phyloP scores from a whole-genome alignment of 306 rosid species.

The Astragalus glycyphyllos region DNA sequence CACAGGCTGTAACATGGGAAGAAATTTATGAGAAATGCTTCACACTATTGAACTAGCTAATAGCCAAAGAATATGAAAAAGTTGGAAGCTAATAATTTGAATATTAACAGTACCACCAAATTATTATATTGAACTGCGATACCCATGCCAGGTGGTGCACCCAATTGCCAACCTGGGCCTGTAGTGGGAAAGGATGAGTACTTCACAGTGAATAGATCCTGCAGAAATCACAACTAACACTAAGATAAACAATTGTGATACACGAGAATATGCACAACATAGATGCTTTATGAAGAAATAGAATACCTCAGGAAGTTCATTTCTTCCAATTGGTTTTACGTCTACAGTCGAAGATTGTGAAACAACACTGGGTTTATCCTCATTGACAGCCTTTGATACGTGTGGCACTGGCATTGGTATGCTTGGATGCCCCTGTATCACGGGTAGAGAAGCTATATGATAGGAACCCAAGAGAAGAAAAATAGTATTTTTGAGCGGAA shows the following conservation, averaged over 20 bases:
- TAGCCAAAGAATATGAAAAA: constrained; percentile 31
- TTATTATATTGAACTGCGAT: constrained; percentile 61
- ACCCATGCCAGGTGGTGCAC: constrained; percentile 68
- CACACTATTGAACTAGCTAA: constrained; percentile 35
- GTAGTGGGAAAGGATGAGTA: constrained; percentile 64
- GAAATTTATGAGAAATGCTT: constrained; percentile 40
- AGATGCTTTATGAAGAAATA: constrained; percentile 37
- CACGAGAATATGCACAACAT: constrained; percentile 4
- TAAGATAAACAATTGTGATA: constrained; percentile 38
- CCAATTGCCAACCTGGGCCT: constrained; percentile 79
- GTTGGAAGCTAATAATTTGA: neutral
- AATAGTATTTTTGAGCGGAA: too few relatives aligned
- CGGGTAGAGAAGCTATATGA: constrained; percentile 41
- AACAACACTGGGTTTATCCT: constrained; percentile 43
- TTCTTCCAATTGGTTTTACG: constrained; percentile 67
- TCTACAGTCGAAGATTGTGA: constrained; percentile 58
- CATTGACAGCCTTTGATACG: constrained; percentile 44
- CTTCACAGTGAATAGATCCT: constrained; percentile 73
- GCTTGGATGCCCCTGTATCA: constrained; percentile 56
- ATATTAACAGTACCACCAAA: constrained; percentile 53
- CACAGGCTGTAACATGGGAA: constrained; percentile 61
- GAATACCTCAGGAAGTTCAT: constrained; percentile 80
- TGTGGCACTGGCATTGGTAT: constrained; percentile 53
- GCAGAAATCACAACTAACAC: constrained; percentile 46
- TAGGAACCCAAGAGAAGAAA: too few relatives aligned